Evolutionary conservation across 345 rosid genomes (phyloP).

Genomic region (Populus davidiana): DNA sequence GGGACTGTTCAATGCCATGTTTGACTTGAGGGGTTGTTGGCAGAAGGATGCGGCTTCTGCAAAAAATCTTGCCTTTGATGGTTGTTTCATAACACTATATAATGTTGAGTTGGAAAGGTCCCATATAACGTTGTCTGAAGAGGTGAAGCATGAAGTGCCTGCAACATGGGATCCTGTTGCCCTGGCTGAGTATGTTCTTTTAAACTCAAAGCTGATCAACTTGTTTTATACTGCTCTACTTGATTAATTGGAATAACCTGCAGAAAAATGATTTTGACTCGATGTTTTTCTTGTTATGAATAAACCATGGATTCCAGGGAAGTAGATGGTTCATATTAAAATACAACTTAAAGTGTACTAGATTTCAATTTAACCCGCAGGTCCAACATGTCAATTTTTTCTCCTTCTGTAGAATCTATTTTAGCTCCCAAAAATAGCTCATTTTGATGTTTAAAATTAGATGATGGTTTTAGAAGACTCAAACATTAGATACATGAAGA

Average conservation of each 20-base stretch:
- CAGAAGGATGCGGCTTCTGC: constrained; percentile 68
- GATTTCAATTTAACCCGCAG: neutral
- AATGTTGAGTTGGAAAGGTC: constrained; percentile 74
- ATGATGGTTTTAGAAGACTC: neutral
- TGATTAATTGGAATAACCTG: neutral
- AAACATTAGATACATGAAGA: neutral
- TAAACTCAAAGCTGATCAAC: constrained; percentile 1
- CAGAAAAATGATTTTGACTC: neutral
- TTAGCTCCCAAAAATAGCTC: neutral
- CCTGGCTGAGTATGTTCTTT: constrained; percentile 71
- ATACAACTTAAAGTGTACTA: neutral
- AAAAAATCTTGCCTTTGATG: constrained; percentile 77
- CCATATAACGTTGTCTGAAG: constrained; percentile 56
- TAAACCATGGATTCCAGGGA: neutral
- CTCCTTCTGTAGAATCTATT: neutral
- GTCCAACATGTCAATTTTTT: neutral
- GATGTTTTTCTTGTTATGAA: neutral
- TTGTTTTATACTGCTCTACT: neutral
- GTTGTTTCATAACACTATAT: constrained; percentile 87
- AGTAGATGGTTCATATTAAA: neutral
- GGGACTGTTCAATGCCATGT: constrained; percentile 76
- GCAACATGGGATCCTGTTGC: constrained; percentile 84
- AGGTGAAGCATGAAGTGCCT: constrained; percentile 74
- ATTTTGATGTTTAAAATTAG: neutral
- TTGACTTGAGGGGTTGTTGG: constrained; percentile 65